Base-by-base conservation (phyloP, 1,139 yeast species). In the Kodamaea anthophila region DNA sequence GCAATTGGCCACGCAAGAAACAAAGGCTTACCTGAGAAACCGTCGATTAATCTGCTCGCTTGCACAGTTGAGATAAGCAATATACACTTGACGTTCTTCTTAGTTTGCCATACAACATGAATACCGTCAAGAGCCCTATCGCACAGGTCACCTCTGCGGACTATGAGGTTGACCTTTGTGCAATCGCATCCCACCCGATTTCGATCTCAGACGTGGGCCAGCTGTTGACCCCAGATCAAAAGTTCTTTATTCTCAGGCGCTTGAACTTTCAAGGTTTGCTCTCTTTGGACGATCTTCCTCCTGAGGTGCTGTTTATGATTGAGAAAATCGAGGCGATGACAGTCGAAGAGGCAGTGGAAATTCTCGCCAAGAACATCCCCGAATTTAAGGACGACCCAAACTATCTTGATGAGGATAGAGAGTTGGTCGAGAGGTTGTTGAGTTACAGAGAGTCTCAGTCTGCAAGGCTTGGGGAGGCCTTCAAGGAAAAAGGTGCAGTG, bases 281-380 rank as follows among this genome's bases (percentile, higher is more conserved):
- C 1, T 31, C 46, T 9, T 41, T 53, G 28, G 58, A 54, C 4
- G 54, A 59, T 28, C 47, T 61, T 27, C 66, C 66, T 4, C 37
- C 49, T n/a, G 42, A 47, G 11, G 49, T 43, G 11, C 31, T 46
- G 9, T 47, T 41, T 28, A 42, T 49, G 46, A 37, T 50, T 32
- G 47, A 45, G 18, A 49, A 48, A 33, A 41, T 47, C 21, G 46
- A 42, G 24, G 28, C 26, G n/a, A 30, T 51, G 29, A 11, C 44
- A 4, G 35, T 31, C 9, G 25, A 29, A 1, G 49, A 48, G 13
- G 44, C 55, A 3, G 9, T 49, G n/a, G 37, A 32, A 4, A 47
- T 53, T 26, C 41, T 54, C 15, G 26, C 37, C 12, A 40, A 43
- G 10, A 42, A 39, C 20, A 13, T 51, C 9, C 33, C 21, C 4